Conservation (phyloP, 2,329 filamentous ascomycete genomes). For the Albophoma yamanashiensis region DNA sequence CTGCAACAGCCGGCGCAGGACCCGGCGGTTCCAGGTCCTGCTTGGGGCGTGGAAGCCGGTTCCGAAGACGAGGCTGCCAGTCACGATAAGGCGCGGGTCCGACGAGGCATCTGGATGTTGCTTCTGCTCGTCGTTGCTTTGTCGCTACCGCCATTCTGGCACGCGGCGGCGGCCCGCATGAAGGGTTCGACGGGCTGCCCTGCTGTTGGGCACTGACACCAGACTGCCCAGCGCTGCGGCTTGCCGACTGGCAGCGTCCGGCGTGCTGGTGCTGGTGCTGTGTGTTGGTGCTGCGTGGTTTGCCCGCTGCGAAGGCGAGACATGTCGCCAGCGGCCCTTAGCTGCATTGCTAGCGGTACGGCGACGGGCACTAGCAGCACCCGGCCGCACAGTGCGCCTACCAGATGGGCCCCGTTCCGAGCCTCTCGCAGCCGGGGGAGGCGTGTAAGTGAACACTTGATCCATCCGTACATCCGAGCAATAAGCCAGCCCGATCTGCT, state of each 20-base stretch:
- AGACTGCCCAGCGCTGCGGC: not conserved
- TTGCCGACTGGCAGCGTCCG: not conserved
- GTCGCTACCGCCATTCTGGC: constrained; percentile 5
- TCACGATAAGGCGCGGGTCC: not conserved
- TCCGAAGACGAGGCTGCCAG: not conserved
- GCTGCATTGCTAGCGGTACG: not conserved
- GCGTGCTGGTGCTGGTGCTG: not conserved
- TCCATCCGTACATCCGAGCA: not conserved
- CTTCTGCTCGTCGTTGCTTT: constrained; percentile 1
- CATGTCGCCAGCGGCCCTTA: not conserved
- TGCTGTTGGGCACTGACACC: not conserved
- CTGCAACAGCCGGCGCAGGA: not conserved
- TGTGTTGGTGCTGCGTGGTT: not conserved
- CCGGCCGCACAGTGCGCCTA: not conserved
- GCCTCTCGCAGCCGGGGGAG: constrained; percentile 1
- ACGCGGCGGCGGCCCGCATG: constrained; percentile 3
- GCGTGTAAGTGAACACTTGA: not conserved
- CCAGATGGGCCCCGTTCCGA: not conserved
- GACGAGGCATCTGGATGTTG: not conserved
- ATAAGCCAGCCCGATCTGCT: not conserved
- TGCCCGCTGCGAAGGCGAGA: not conserved
- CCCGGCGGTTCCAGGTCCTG: not conserved
- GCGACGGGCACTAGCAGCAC: constrained; percentile 3
- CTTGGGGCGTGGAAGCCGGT: not conserved
- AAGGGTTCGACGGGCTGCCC: not conserved